phyloP scores from a whole-genome alignment of 176 grass and related monocot genomes.

The Ampelocalamus luodianensis region DNA sequence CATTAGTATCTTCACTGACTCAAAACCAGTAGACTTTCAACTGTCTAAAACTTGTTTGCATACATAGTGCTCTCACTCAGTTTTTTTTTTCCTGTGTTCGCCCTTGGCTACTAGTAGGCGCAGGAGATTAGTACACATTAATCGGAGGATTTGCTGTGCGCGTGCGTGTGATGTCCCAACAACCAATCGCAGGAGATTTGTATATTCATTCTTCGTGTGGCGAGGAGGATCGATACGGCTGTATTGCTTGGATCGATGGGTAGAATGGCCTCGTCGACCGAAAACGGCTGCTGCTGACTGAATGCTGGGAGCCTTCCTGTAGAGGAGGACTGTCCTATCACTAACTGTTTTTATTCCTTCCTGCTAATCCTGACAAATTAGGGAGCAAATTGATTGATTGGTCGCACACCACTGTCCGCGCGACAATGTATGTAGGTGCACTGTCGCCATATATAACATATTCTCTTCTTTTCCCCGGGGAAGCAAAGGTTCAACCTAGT shows the following conservation, averaged over 20 bases:
- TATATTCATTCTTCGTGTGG: neutral
- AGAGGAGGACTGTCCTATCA: neutral
- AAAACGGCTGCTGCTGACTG: neutral
- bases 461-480: neutral
- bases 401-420: neutral
- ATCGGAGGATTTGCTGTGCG: too few species aligned
- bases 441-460: constrained; percentile 8
- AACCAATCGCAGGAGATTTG: too few species aligned
- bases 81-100: too few species aligned
- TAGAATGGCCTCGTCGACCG: neutral
- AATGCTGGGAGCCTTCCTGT: neutral
- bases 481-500: constrained; percentile 30
- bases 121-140: too few species aligned
- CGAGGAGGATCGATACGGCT: neutral
- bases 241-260: neutral
- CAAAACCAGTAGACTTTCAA: too few species aligned
- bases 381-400: neutral
- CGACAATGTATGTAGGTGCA: neutral
- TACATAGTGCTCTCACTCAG: too few species aligned
- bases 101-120: too few species aligned
- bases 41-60: too few species aligned
- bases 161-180: too few species aligned
- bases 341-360: neutral
- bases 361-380: neutral
- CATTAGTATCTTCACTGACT: too few species aligned